Conservation (phyloP, 192 early-diverging fungal genomes). For the Paraglomus brasilianum region DNA sequence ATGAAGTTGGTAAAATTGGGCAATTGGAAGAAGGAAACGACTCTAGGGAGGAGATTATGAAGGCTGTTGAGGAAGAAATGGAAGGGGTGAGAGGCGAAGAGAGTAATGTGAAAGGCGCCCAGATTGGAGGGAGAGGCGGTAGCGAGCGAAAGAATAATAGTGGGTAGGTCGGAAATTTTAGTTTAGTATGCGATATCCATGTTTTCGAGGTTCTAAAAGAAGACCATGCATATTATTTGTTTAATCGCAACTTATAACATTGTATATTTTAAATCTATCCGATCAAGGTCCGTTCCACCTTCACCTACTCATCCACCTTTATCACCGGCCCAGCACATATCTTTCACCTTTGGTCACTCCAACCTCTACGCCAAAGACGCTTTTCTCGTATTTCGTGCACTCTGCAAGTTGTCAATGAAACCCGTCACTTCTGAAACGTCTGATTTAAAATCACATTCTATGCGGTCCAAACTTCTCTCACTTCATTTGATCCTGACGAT, state of each 20-base stretch:
- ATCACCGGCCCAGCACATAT: no score
- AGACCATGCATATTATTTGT: no score
- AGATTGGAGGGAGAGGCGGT: constrained; percentile 9
- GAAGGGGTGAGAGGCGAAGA: background rate
- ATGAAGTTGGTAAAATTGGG: background rate
- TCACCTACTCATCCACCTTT: no score
- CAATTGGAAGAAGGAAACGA: constrained; percentile 7
- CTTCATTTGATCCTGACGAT: constrained; percentile 77
- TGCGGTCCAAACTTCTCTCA: constrained; percentile 83
- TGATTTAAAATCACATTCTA: constrained; percentile 76
- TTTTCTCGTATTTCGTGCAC: constrained; percentile 79
- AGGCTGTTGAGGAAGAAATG: constrained; percentile 24
- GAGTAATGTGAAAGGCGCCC: background rate
- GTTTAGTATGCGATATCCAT: no score
- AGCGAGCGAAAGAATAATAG: no score
- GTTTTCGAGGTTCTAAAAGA: no score
- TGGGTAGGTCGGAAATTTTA: no score
- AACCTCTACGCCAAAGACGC: constrained; percentile 63
- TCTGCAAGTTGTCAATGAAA: constrained; percentile 90
- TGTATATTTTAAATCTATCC: no score
- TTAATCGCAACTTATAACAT: no score
- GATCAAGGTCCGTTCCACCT: no score
- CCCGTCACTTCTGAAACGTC: constrained; percentile 63
- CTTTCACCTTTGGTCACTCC: constrained; percentile 31
- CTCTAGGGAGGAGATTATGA: constrained; percentile 7